Conservation (phyloP, 768 basidiomycete genomes). For the Hericium rajendrae region DNA sequence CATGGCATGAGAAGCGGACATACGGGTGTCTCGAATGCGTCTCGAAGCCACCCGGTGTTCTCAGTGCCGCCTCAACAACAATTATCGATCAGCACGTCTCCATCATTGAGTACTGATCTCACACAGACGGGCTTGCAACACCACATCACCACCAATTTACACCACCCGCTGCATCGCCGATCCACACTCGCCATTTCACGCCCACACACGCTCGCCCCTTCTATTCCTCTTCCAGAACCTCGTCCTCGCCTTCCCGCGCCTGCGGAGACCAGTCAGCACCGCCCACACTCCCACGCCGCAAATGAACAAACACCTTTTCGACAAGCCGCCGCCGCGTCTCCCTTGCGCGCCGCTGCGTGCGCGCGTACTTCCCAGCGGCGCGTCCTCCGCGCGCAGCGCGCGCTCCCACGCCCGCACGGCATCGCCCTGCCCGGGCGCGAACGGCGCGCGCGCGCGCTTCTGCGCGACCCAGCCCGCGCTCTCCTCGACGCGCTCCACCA, state of each 20-base stretch:
- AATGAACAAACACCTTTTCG: slow-evolving; percentile 53
- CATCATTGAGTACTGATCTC: too few species aligned
- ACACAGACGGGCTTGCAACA: too few species aligned
- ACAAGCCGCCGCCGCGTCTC: slow-evolving; percentile 61
- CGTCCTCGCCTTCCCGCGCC: slow-evolving; percentile 64
- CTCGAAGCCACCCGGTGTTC: too few species aligned
- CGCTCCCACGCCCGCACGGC: slow-evolving; percentile 72
- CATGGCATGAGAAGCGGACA: too few species aligned
- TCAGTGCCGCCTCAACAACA: too few species aligned
- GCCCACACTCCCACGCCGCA: not conserved
- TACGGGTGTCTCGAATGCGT: too few species aligned
- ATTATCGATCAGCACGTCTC: too few species aligned
- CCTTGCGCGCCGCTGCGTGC: slow-evolving; percentile 71
- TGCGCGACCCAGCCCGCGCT: slow-evolving; percentile 71
- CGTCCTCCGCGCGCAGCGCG: slow-evolving; percentile 48
- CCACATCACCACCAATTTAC: too few species aligned
- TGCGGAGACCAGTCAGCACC: slow-evolving; percentile 19
- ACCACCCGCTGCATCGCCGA: not conserved
- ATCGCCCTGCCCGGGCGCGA: slow-evolving; percentile 61
- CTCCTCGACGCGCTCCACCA: slow-evolving; percentile 85
- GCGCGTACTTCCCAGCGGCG: slow-evolving; percentile 77
- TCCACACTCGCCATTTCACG: not conserved
- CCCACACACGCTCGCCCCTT: not conserved
- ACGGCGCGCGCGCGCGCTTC: slow-evolving; percentile 56
- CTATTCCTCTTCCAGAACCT: slow-evolving; percentile 42